phyloP scores from a whole-genome alignment of 441 rosid species.

The Brassica balearica region DNA sequence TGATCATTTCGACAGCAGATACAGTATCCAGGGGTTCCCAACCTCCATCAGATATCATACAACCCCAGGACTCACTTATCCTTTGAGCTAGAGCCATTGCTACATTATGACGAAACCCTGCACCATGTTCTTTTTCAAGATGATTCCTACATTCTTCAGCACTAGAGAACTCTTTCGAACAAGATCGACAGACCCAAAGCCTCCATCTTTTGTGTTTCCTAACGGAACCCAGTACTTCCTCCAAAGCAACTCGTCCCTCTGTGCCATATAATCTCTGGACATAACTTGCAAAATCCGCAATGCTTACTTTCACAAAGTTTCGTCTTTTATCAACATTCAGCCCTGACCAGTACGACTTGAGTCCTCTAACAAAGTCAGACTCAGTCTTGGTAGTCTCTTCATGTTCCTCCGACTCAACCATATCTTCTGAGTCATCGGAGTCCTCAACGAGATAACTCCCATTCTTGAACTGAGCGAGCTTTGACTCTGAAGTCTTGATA shows the following conservation, averaged over 20 bases:
- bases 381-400: not conserved
- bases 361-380: not conserved
- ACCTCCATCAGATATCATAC: constrained; percentile 1
- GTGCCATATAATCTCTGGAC: not conserved
- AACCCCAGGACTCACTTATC: constrained; percentile 13
- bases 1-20: constrained; percentile 28
- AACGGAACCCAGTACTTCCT: not conserved
- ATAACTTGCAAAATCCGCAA: not conserved
- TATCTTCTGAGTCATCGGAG: not conserved
- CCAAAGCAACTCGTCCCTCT: constrained; percentile 28
- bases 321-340: constrained; percentile 24
- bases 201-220: constrained; percentile 25
- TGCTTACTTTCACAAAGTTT: constrained; percentile 25
- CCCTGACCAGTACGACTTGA: constrained; percentile 11
- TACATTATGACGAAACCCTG: not conserved
- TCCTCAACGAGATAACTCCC: not conserved
- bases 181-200: constrained; percentile 22
- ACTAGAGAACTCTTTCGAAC: constrained; percentile 22
- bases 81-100: not conserved
- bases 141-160: constrained; percentile 17
- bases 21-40: constrained; percentile 33
- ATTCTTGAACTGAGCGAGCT: constrained; percentile 1
- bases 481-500: constrained; percentile 9
- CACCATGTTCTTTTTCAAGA: constrained; percentile 25
- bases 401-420: not conserved